Evolutionary conservation across 306 rosid species (phyloP).

Genomic region (Prunus mongolica): DNA sequence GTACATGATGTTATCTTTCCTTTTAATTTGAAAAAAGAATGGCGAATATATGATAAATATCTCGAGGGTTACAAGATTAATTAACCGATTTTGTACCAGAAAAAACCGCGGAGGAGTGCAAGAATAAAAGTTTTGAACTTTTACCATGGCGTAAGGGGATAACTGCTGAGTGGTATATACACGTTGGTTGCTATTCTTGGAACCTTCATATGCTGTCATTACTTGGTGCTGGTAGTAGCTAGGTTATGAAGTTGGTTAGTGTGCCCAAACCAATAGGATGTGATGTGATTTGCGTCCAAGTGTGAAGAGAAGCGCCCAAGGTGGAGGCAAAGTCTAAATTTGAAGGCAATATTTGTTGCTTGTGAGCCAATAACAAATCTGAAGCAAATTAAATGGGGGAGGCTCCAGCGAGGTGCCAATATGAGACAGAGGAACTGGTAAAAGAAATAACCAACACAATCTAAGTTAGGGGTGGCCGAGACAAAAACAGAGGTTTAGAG

Average conservation of each 20-base stretch:
- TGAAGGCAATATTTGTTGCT: conserved; percentile 10
- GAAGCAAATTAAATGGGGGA: background rate
- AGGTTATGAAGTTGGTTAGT: background rate
- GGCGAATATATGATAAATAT: no score
- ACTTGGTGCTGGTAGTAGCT: background rate
- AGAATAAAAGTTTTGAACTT: background rate
- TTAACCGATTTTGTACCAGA: background rate
- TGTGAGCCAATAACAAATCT: background rate
- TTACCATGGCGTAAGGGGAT: background rate
- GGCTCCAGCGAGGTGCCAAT: conserved; percentile 13
- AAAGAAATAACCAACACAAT: conserved; percentile 45
- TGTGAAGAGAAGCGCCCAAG: conserved; percentile 19
- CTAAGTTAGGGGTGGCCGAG: conserved; percentile 43
- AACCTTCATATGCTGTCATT: background rate
- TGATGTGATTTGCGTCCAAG: conserved; percentile 18
- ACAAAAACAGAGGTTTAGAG: conserved; percentile 17
- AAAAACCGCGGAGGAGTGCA: background rate
- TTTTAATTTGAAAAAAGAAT: no score
- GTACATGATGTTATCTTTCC: no score
- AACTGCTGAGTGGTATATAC: background rate
- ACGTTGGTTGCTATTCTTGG: background rate
- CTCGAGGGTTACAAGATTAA: no score
- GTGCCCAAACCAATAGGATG: background rate
- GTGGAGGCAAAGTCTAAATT: conserved; percentile 16
- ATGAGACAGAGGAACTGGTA: conserved; percentile 38